Evolutionary conservation across 805 yeast genomes (phyloP).

Genomic region (Myxozyma nipponensis): DNA sequence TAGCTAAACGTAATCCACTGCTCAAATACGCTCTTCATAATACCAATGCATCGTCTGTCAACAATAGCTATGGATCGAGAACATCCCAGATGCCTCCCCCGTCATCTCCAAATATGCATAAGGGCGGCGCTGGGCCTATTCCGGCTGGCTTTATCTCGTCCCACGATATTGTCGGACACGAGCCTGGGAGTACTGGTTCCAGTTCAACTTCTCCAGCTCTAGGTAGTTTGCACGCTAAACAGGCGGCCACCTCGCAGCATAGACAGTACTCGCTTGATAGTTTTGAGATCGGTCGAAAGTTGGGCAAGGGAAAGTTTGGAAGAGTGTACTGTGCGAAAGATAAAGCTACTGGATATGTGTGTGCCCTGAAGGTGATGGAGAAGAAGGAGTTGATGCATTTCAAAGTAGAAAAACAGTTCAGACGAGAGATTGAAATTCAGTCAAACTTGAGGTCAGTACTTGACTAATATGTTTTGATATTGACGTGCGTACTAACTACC

Average conservation of each 20-base stretch:
- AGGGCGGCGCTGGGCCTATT: conserved; percentile 5
- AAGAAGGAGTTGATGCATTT: conserved; percentile 70
- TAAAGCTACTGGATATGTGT: conserved; percentile 66
- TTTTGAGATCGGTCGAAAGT: conserved; percentile 79
- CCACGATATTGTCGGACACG: conserved; percentile 15
- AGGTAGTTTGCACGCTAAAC: conserved; percentile 4
- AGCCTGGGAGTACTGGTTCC: background rate
- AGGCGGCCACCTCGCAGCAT: conserved; percentile 3
- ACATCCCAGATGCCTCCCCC: conserved; percentile 27
- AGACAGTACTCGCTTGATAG: conserved; percentile 49
- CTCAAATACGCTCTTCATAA: conserved; percentile 25
- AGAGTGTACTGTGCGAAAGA: conserved; percentile 86
- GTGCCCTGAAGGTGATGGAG: conserved; percentile 90
- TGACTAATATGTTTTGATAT: background rate
- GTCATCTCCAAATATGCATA: conserved; percentile 25
- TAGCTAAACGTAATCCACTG: conserved; percentile 24
- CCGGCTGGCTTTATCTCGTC: conserved; percentile 20
- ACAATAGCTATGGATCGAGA: conserved; percentile 3
- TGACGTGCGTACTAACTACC: background rate
- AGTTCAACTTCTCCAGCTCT: conserved; percentile 7
- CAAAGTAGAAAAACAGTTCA: conserved; percentile 77
- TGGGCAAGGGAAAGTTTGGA: conserved; percentile 94
- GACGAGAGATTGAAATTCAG: conserved; percentile 90
- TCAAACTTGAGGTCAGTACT: conserved; percentile 48
- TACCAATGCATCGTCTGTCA: conserved; percentile 5